These are phyloP conservation scores for Pseudocercospora ulei DNA, from an alignment of 2,329 filamentous ascomycete species.

Conservation along the genomic window DNA sequence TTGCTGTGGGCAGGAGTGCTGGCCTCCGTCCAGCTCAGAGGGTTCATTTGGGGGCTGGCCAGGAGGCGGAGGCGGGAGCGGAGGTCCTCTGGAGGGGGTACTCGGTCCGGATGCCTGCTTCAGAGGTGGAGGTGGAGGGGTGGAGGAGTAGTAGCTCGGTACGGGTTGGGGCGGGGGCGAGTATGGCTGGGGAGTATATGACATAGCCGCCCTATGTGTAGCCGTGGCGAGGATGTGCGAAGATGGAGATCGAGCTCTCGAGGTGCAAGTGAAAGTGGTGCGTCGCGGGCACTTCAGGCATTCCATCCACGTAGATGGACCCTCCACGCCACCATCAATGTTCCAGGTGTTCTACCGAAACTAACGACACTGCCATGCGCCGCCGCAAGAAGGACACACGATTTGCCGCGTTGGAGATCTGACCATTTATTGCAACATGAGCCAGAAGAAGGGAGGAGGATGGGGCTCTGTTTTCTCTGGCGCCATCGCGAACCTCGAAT, in stretches of 20 bases:
- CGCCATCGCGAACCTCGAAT: constrained; percentile 88
- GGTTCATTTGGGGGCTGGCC: constrained; percentile 28
- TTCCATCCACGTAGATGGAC: background rate
- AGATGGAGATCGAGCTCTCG: too few species aligned
- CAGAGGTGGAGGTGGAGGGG: constrained; percentile 44
- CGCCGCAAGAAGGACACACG: constrained; percentile 20
- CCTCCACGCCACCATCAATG: background rate
- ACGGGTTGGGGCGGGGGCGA: constrained; percentile 17
- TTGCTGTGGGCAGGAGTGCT: constrained; percentile 13
- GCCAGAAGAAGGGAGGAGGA: constrained; percentile 29
- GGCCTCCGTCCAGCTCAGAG: constrained; percentile 26
- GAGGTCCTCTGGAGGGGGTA: constrained; percentile 40
- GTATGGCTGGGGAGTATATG: constrained; percentile 21
- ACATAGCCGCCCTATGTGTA: too few species aligned
- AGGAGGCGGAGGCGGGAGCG: constrained; percentile 40
- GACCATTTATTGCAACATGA: constrained; percentile 5
- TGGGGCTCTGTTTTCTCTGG: constrained; percentile 62
- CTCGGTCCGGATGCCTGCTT: constrained; percentile 38
- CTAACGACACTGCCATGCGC: constrained; percentile 21
- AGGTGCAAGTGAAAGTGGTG: too few species aligned
- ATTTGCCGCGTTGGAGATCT: background rate
- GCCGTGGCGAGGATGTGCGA: too few species aligned
- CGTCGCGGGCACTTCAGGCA: background rate
- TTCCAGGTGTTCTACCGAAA: constrained; percentile 8
- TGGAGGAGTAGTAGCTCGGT: constrained; percentile 37